Evolutionary conservation across 2,329 filamentous ascomycete genomes (phyloP), one percentile per base, ranked within the genome.

Genomic region (Trichoderma cornu-damae): DNA sequence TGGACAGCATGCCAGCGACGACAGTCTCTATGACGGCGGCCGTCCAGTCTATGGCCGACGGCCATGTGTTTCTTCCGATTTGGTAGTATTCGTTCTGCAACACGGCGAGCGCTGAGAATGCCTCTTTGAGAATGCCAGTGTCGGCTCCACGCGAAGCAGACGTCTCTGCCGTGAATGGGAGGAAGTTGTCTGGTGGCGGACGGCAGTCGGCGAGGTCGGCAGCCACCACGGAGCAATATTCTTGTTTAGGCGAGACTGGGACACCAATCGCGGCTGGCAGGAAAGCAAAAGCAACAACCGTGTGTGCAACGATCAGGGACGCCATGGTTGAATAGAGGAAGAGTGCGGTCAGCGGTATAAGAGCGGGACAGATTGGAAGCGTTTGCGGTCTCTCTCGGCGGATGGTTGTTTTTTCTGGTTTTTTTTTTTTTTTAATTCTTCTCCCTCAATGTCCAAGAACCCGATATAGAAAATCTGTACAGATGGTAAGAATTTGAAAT

Each of bases 11-110:
- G 12, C 85, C 88, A 0, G 89, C 87, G 34, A 96, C 73, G 57
- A 93, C 85, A 0, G 92, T 96, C 42, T 86, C 85, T 64, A 90
- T 77, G 7, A 96, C 90, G 3, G 93, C 92, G 16, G 86, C 87
- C 0, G 93, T 97, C 93, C 93, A 97, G 74, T 96, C 93, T 66
- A 96, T 96, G 30, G 89, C 82, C 1, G 79, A 79, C 0, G 91
- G 90, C 90, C 92, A 97, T 24, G 84, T 90, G 9, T 89, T 91
- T 34, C 87, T 75, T 79, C 88, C 88, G 4, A 87, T 73, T 46
- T 85, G 80, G 68, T 94, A 96, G 73, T 90, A 96, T 24, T 79
- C 76, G 52, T 82, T 77, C 69, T 96, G 91, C 79, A 96, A 84
- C 5, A 87, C 83, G 46, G 84, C 78, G 61, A 96, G 77, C 5